Conservation (phyloP, 2,329 filamentous ascomycete genomes). For the Calonectria henricotiae region DNA sequence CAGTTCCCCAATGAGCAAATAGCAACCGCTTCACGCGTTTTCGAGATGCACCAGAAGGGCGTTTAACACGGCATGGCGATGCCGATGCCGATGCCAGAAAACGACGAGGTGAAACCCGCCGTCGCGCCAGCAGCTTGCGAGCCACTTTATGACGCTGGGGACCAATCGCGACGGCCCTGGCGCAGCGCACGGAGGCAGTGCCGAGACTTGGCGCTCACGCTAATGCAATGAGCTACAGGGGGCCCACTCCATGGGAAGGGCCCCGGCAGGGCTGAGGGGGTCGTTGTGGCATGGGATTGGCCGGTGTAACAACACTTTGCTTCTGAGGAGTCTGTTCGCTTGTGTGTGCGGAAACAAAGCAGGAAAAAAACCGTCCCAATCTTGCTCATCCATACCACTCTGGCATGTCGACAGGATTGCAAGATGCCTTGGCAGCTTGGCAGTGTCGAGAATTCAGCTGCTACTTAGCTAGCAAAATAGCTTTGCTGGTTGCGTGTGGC, state of each 20-base stretch:
- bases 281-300: neutral
- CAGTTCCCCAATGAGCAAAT: conserved; percentile 18
- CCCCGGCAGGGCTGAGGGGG: conserved; percentile 15
- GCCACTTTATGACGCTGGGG: conserved; percentile 15
- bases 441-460: no score
- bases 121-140: conserved; percentile 23
- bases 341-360: neutral
- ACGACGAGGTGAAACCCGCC: conserved; percentile 15
- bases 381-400: conserved; percentile 2
- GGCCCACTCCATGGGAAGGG: neutral
- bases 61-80: conserved; percentile 29
- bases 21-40: neutral
- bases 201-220: conserved; percentile 27
- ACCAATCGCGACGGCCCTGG: conserved; percentile 31
- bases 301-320: conserved; percentile 9
- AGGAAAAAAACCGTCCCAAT: neutral
- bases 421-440: neutral
- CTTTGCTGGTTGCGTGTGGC: no score
- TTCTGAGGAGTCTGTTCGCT: conserved; percentile 8
- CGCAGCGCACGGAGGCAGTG: conserved; percentile 32
- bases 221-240: conserved; percentile 28
- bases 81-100: conserved; percentile 24
- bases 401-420: neutral
- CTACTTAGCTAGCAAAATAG: no score
- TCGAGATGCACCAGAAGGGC: neutral